Evolutionary conservation across 805 yeast genomes (phyloP).

Genomic region (Ascoidea asiatica): DNA sequence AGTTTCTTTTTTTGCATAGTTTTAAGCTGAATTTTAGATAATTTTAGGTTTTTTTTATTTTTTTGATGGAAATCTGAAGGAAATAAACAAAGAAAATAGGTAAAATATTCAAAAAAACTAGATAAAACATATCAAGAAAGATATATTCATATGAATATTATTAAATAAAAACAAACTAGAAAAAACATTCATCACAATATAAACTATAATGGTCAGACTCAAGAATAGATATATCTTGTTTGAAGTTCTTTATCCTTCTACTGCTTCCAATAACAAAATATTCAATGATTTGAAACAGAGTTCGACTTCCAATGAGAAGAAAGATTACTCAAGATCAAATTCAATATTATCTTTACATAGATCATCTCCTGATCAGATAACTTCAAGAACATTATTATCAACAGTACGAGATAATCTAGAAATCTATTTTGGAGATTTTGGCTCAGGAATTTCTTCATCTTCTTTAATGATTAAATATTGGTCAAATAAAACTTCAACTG

Average conservation of each 20-base stretch:
- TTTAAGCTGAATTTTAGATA: too few relatives aligned
- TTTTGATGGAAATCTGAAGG: too few relatives aligned
- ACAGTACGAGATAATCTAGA: not conserved
- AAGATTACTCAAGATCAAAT: not conserved
- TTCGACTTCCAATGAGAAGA: not conserved
- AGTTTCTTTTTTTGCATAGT: too few relatives aligned
- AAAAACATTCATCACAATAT: too few relatives aligned
- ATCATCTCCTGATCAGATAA: not conserved
- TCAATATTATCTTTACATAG: not conserved
- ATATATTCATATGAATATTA: too few relatives aligned
- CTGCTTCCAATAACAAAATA: not conserved
- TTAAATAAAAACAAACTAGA: too few relatives aligned
- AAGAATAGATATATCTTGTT: not conserved
- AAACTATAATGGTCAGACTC: not conserved
- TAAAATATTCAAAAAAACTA: too few relatives aligned
- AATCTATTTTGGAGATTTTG: not conserved
- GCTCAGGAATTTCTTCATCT: not conserved
- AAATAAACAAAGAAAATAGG: too few relatives aligned
- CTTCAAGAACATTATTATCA: not conserved
- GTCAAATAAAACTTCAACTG: not conserved
- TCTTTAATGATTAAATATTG: not conserved
- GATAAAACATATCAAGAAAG: too few relatives aligned
- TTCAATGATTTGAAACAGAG: not conserved
- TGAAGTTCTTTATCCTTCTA: not conserved
- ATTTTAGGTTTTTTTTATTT: too few relatives aligned